Evolutionary conservation across 1,139 yeast genomes (phyloP).

Genomic region (Hansenula sp.): DNA sequence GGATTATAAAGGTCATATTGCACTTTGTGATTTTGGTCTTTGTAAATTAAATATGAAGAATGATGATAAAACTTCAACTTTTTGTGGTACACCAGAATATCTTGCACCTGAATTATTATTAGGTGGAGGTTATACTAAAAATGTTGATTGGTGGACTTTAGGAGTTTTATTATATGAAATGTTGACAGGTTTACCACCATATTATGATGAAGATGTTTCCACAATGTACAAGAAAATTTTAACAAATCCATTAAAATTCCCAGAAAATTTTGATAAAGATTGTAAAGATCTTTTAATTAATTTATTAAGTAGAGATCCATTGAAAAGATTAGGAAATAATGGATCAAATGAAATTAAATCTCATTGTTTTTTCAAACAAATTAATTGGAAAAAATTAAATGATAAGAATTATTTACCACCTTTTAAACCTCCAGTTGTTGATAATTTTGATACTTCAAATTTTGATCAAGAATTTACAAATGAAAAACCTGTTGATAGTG

Average conservation of each 20-base stretch:
- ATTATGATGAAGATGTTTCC: slow-evolving; percentile 91
- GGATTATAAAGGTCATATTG: slow-evolving; percentile 96
- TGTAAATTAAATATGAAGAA: slow-evolving; percentile 92
- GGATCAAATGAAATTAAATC: slow-evolving; percentile 84
- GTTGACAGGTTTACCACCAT: slow-evolving; percentile 96
- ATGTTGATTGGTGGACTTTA: slow-evolving; percentile 97
- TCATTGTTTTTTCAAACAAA: slow-evolving; percentile 85
- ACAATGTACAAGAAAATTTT: slow-evolving; percentile 92
- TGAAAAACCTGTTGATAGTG: slow-evolving; percentile 93
- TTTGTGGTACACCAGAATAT: slow-evolving; percentile 97
- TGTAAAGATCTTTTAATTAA: slow-evolving; percentile 81
- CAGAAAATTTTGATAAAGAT: slow-evolving; percentile 82
- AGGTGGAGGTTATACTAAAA: slow-evolving; percentile 91
- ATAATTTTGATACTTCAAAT: slow-evolving; percentile 84
- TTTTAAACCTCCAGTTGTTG: slow-evolving; percentile 87
- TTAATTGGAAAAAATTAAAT: slow-evolving; percentile 85
- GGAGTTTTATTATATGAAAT: slow-evolving; percentile 92
- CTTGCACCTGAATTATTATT: slow-evolving; percentile 90
- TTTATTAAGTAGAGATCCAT: slow-evolving; percentile 82
- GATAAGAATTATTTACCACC: slow-evolving; percentile 94
- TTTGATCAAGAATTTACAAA: slow-evolving; percentile 91
- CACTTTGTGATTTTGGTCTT: slow-evolving; percentile 93
- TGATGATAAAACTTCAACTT: slow-evolving; percentile 86
- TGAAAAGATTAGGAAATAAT: slow-evolving; percentile 65
- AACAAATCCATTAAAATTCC: slow-evolving; percentile 85